Base-by-base conservation (phyloP, 2,329 filamentous ascomycete genomes). In the Dactylellina cionopaga region DNA sequence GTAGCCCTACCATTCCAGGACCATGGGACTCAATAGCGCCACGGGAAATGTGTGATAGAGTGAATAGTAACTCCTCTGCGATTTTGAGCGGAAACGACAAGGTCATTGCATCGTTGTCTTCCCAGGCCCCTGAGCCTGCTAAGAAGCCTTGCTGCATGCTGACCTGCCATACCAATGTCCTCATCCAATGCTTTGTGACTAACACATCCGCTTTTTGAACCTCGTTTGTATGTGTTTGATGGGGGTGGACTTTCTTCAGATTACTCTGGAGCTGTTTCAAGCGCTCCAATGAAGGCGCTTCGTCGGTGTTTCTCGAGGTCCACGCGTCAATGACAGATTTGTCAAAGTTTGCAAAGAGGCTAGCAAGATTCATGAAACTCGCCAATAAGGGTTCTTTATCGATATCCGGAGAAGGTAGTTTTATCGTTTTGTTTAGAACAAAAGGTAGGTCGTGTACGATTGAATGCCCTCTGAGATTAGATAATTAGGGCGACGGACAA, bases 131-230 rank as follows among this genome's bases (percentile, higher is more conserved):
- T 27, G 51, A 33, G 1, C 68, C 54, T 22, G 58, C 60, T 5
- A 72, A 29, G 15, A 64, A 72, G 3, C 68, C 68, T 47, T 72
- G 68, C 44, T 65, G 58, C 68, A 72, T 72, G 11, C 58, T 65
- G 11, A 72, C 68, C 37, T 72, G 68, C 68, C 68, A 72, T 9
- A 72, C 52, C 13, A 72, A n/a, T 5, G 68, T 72, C 19, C 68
- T 64, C 68, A 72, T 72, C 68, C 68, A 72, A 31, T 72, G 68
- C n/a, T 72, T 72, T 10, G 68, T 72, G 31, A 72, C 60, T 15
- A 72, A 27, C 2, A 72, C 60, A 29, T 72, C 68, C 5, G 68
- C 60, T 13, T 72, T 72, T 24, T 72, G 68, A 6, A 65, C 60
- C 24, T 72, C 68, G 24, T 72, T 72, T 13, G 60, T 72, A 27